Base-by-base conservation (phyloP, 352 stramenopile species). In the Globisporangium yorkense region DNA sequence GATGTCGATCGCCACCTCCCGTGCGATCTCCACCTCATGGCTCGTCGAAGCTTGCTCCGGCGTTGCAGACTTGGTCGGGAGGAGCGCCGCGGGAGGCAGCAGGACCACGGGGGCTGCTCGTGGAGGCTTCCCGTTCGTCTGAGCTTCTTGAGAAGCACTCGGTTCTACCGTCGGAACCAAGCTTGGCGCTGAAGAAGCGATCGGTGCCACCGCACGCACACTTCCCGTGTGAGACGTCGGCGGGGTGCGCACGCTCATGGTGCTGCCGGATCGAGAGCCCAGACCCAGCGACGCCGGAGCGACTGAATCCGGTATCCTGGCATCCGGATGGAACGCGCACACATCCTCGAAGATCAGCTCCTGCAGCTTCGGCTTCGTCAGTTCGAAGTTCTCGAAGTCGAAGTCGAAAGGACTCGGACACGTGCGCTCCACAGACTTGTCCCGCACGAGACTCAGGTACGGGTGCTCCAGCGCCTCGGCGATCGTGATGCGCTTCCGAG, bases 321-420 rank as follows among this genome's bases (percentile, higher is more conserved):
- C 79, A 50, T 96, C 87, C 3, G 88, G 88, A 56, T 97, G 89
- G 68, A 96, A 97, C 29, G 72, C 62, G 47, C 83, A 93, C 0
- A 97, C 84, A 59, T 97, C 89, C 61, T 96, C 87, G 56, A 96
- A 96, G 53, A 97, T 96, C 16, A 96, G 72, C 60, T 94, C 84
- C 63, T 96, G 88, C 24, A 97, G 68, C 62, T 96, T 97, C 51
- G 79, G 71, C 67, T 96, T 95, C 13, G 89, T 97, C 56, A 96
- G 62, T 54, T 96, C 87, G 31, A 77, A 82, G 73, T 92, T 94
- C 63, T 94, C 86, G 60, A 94, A 96, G 18, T 70, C 71, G 46
- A 95, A 95, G 64, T 95, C 84, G 50, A 95, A 95, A 27, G 83
- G 81, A 43, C 68, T 79, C n/a, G 77, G 68, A 39, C 81, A 93